A percentile compares a stretch with the other conserved stretches of the same genome.
Evolutionary conservation across 1,284 basidiomycete genomes (phyloP).

Genomic region (Pyrrhoderma lamaoense): DNA sequence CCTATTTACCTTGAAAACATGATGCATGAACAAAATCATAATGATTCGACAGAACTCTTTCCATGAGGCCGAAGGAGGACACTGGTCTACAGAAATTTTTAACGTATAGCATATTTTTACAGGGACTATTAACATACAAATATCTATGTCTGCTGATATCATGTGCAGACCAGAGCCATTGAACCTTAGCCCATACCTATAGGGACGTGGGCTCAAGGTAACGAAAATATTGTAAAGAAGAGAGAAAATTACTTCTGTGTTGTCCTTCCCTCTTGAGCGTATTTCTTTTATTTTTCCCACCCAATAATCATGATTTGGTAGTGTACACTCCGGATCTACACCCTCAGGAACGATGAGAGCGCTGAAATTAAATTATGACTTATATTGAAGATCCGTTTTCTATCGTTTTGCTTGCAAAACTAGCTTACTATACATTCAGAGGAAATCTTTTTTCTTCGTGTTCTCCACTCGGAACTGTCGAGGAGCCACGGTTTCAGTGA

Average conservation of each 20-base stretch:
- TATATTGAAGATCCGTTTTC: neutral
- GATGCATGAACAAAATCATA: slow-evolving; percentile 16
- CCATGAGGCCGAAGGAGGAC: slow-evolving; percentile 6
- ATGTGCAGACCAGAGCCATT: slow-evolving; percentile 14
- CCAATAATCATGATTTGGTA: slow-evolving; percentile 10
- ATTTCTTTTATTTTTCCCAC: slow-evolving; percentile 17
- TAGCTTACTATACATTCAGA: too few relatives aligned
- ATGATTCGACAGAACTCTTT: slow-evolving; percentile 13
- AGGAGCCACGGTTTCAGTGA: too few relatives aligned
- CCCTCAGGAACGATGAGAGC: slow-evolving; percentile 13
- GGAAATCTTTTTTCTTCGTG: too few relatives aligned
- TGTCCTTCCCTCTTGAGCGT: slow-evolving; percentile 7
- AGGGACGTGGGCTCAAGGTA: neutral
- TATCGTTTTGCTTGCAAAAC: too few relatives aligned
- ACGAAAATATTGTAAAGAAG: neutral
- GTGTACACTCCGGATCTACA: neutral
- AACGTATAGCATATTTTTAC: too few relatives aligned
- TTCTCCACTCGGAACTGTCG: too few relatives aligned
- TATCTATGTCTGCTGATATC: too few relatives aligned
- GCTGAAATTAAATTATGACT: neutral
- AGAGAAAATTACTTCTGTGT: slow-evolving; percentile 11
- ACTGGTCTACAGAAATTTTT: slow-evolving; percentile 6
- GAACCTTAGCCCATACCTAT: slow-evolving; percentile 14
- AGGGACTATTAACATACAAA: too few relatives aligned
- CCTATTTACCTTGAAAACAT: slow-evolving; percentile 11